phyloP scores from a whole-genome alignment of 2,329 filamentous ascomycete species.

The Microsporum canis region DNA sequence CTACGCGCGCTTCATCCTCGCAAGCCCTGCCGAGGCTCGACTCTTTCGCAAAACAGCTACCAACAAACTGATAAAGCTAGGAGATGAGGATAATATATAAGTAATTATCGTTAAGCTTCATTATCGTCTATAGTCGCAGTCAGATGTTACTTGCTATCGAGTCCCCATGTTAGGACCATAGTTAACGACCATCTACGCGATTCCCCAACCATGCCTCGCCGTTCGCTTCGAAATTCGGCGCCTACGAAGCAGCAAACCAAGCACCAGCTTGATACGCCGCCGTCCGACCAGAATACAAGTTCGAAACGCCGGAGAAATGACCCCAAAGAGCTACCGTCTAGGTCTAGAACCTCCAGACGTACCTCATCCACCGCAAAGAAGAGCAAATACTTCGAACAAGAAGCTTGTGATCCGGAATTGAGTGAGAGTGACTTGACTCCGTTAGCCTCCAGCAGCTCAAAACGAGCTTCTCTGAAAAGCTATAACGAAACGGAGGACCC shows the following conservation, averaged over 20 bases:
- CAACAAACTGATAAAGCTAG: not conserved
- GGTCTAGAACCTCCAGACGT: constrained; percentile 19
- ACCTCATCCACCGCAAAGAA: constrained; percentile 33
- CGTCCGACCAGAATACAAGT: constrained; percentile 15
- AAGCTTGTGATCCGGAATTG: not conserved
- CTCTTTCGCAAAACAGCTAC: not conserved
- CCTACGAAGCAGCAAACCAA: not conserved
- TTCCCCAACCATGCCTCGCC: constrained; percentile 9
- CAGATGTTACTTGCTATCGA: not conserved
- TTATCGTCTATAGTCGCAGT: not conserved
- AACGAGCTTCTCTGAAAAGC: not conserved
- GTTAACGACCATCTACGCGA: not conserved
- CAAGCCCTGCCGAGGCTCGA: not conserved
- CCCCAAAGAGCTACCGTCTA: constrained; percentile 19
- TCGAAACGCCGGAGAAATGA: constrained; percentile 6
- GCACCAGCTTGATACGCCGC: not conserved
- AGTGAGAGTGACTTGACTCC: not conserved
- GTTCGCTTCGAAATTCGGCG: constrained; percentile 6
- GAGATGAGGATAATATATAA: not conserved
- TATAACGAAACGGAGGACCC: constrained; percentile 1
- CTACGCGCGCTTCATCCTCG: not conserved
- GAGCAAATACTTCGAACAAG: constrained; percentile 40
- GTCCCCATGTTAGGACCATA: not conserved
- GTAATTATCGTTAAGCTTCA: not conserved
- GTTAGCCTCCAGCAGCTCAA: not conserved